phyloP scores from a whole-genome alignment of 768 basidiomycete species.

The Russula sp. region DNA sequence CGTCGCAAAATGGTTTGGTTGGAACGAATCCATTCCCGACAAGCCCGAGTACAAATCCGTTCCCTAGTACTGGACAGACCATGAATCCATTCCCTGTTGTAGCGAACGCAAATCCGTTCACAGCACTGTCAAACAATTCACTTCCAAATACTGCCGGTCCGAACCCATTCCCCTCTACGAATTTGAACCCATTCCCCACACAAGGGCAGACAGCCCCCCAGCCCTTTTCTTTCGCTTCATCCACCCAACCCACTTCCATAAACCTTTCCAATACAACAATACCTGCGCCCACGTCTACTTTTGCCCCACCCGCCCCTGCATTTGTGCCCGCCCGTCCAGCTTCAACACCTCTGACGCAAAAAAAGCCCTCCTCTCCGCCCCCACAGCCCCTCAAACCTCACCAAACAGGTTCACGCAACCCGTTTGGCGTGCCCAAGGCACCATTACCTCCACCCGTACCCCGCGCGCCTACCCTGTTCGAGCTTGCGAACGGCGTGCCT shows the following conservation, averaged over 20 bases:
- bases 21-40: constrained; percentile 5
- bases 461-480: constrained; percentile 72
- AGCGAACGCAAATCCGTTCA: constrained; percentile 9
- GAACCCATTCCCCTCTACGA: not conserved
- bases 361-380: constrained; percentile 35
- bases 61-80: not conserved
- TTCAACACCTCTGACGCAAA: constrained; percentile 59
- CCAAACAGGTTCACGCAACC: constrained; percentile 91
- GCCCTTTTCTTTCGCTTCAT: constrained; percentile 7
- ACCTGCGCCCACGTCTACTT: constrained; percentile 20
- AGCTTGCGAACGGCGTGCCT: constrained; percentile 52
- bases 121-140: not conserved
- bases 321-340: constrained; percentile 50
- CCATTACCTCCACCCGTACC: constrained; percentile 55
- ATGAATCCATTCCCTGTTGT: constrained; percentile 12
- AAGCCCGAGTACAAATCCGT: constrained; percentile 2
- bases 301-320: constrained; percentile 17
- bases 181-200: constrained; percentile 7
- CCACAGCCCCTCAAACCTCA: constrained; percentile 73
- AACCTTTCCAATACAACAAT: constrained; percentile 4
- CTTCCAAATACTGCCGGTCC: not conserved
- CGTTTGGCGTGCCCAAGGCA: constrained; percentile 73
- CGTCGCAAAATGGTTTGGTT: constrained; percentile 3
- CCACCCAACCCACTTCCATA: not conserved
- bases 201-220: not conserved